A percentile compares a stretch with the other conserved stretches of the same genome.
These are phyloP conservation scores for Tetrahymena thermophila DNA, from an alignment of 73 alveolate genomes.

Conservation along the genomic window DNA sequence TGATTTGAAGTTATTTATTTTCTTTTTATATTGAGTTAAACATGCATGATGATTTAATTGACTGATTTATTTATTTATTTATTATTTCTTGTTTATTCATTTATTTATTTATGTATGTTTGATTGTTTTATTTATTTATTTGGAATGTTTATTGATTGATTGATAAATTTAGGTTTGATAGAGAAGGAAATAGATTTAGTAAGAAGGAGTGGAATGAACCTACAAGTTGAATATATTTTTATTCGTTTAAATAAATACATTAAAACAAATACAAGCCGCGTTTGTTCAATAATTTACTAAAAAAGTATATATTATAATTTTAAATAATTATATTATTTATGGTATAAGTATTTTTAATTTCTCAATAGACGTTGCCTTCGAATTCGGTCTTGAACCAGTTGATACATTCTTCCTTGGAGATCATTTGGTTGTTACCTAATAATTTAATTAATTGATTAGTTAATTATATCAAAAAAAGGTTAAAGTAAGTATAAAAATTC, in stretches of 20 bases:
- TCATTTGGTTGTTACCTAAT: constrained; percentile 19
- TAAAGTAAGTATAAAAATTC: not conserved
- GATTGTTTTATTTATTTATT: too few species aligned
- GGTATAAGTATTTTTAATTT: constrained; percentile 29
- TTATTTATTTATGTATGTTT: too few species aligned
- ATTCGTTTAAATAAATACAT: not conserved
- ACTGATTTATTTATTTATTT: too few species aligned
- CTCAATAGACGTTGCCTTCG: constrained; percentile 51
- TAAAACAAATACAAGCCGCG: not conserved
- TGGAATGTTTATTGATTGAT: too few species aligned
- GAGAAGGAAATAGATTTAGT: not conserved
- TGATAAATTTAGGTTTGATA: not conserved
- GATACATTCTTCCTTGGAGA: constrained; percentile 42
- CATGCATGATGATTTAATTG: too few species aligned
- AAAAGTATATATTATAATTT: not conserved
- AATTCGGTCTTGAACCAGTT: constrained; percentile 48
- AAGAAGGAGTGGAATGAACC: not conserved
- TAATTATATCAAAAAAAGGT: not conserved
- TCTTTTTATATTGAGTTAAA: too few species aligned
- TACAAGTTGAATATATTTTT: not conserved
- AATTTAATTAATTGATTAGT: not conserved
- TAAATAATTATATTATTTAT: not conserved
- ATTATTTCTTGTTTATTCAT: too few species aligned
- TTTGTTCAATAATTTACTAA: not conserved
- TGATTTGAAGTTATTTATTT: too few species aligned